These are phyloP conservation scores for Fusarium pilosicola DNA, from an alignment of 2,329 filamentous ascomycete species.

Conservation along the genomic window DNA sequence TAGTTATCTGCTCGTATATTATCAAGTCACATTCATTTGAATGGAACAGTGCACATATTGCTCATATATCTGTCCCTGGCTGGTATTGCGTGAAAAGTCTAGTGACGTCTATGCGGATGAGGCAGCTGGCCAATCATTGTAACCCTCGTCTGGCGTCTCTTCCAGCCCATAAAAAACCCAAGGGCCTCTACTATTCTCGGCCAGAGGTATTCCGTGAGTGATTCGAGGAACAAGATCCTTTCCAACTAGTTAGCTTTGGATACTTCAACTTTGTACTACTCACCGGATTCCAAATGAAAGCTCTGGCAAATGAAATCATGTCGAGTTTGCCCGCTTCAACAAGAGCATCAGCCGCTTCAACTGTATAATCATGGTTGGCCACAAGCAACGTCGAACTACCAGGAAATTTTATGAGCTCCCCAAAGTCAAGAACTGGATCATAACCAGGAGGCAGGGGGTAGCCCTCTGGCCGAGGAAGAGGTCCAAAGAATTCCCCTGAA, in stretches of 20 bases:
- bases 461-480: neutral
- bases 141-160: neutral
- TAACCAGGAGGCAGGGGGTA: neutral
- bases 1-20: constrained; percentile 21
- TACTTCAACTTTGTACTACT: neutral
- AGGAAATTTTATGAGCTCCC: neutral
- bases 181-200: neutral
- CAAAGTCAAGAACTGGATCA: constrained; percentile 12
- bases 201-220: neutral
- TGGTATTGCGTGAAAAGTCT: rapidly evolving
- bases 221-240: constrained; percentile 7
- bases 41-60: constrained; percentile 9
- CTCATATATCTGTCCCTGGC: neutral
- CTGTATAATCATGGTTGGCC: constrained; percentile 14
- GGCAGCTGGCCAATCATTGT: constrained; percentile 14
- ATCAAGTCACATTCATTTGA: constrained; percentile 11
- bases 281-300: constrained; percentile 8
- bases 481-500: neutral
- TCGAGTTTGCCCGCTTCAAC: neutral
- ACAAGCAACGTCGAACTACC: constrained; percentile 1
- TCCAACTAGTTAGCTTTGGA: neutral
- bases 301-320: constrained; percentile 1
- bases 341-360: neutral
- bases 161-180: neutral
- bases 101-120: rapidly evolving